Percentiles rank a stretch among this genome's conserved stretches.
Conservation (phyloP, 768 basidiomycete genomes). For the Mycena pura region DNA sequence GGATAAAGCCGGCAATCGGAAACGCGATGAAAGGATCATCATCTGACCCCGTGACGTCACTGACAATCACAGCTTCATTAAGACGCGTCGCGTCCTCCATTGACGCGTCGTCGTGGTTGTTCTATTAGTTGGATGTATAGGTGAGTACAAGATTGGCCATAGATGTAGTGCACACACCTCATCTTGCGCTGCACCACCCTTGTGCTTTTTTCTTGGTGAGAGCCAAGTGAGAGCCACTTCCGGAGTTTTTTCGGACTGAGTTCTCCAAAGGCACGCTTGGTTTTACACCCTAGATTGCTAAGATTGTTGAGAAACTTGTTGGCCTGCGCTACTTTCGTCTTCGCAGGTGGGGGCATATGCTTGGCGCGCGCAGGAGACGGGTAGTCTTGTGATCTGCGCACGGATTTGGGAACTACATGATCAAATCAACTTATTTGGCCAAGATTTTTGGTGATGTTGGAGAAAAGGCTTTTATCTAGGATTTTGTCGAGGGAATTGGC, state of each 20-base stretch:
- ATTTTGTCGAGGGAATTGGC: not conserved
- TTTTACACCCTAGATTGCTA: not conserved
- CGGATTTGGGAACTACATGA: not conserved
- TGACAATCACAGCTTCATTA: not conserved
- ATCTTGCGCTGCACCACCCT: not conserved
- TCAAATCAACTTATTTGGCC: not conserved
- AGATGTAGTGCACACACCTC: too few species aligned
- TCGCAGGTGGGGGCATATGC: not conserved
- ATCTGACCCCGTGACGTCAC: not conserved
- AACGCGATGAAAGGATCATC: not conserved
- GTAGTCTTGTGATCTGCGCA: not conserved
- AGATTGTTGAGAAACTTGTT: not conserved
- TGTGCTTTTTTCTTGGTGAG: conserved; percentile 1
- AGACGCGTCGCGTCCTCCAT: not conserved
- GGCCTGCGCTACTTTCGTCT: not conserved
- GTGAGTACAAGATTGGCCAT: too few species aligned
- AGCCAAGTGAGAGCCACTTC: conserved; percentile 9
- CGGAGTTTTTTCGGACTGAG: not conserved
- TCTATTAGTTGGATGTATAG: too few species aligned
- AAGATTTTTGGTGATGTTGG: not conserved
- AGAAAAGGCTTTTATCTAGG: not conserved
- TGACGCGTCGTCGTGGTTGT: too few species aligned
- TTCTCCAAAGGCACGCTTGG: not conserved
- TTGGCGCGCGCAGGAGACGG: not conserved
- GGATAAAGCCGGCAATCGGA: not conserved